phyloP scores from a whole-genome alignment of 2,329 filamentous ascomycete species.

The Fusarium albosuccineum region DNA sequence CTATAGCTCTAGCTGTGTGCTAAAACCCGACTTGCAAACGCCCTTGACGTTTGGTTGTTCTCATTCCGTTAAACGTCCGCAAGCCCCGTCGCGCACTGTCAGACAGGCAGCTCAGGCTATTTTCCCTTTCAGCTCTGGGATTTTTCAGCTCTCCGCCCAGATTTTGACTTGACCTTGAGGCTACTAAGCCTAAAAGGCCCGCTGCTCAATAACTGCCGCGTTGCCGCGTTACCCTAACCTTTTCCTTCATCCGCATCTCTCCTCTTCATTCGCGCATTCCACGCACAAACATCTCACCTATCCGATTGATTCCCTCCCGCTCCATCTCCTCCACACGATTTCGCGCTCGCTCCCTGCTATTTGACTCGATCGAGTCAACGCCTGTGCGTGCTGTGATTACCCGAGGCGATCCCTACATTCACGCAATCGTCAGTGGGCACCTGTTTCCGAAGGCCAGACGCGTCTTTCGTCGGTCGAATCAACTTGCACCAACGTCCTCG shows the following conservation, averaged over 20 bases:
- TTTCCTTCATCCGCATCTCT: conserved; percentile 1
- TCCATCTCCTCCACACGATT: not conserved
- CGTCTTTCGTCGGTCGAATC: conserved; percentile 3
- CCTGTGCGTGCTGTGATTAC: conserved; percentile 8
- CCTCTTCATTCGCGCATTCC: conserved; percentile 2
- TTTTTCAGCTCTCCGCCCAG: conserved; percentile 6
- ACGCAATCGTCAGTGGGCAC: conserved; percentile 11
- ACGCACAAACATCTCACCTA: conserved; percentile 3
- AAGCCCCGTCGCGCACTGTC: conserved; percentile 4
- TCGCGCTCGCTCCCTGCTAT: conserved; percentile 2
- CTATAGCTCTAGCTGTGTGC: no score
- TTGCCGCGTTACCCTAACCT: conserved; percentile 14
- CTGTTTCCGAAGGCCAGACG: conserved; percentile 18
- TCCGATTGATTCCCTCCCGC: conserved; percentile 3
- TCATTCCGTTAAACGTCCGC: not conserved
- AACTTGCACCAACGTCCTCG: not conserved
- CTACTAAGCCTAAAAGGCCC: conserved; percentile 23
- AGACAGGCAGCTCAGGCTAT: conserved; percentile 17
- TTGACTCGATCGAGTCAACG: conserved; percentile 10
- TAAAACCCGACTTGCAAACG: not conserved
- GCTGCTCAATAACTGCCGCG: conserved; percentile 15
- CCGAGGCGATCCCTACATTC: conserved; percentile 7
- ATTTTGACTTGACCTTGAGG: not conserved
- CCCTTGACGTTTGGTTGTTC: not conserved
- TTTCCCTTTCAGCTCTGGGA: conserved; percentile 12